Evolutionary conservation across 805 yeast species (phyloP).

Genomic region (Zygosaccharomyces kombuchaensis): DNA sequence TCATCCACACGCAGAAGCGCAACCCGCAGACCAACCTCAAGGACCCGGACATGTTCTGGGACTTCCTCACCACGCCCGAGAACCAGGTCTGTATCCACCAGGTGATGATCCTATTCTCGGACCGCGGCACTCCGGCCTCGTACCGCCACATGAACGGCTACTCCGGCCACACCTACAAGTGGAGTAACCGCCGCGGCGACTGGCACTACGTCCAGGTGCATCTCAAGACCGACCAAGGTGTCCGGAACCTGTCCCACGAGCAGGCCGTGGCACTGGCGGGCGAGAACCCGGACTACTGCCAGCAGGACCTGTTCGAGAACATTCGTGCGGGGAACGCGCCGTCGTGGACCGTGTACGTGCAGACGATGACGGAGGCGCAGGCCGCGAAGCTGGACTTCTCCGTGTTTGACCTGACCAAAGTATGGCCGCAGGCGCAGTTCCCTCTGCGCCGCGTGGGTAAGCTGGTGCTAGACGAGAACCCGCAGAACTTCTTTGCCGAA

Average conservation of each 20-base stretch:
- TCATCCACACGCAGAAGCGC: conserved; percentile 68
- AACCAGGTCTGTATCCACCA: conserved; percentile 80
- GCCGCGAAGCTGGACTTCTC: conserved; percentile 73
- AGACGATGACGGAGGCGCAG: conserved; percentile 80
- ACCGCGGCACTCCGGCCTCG: conserved; percentile 57
- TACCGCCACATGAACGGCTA: conserved; percentile 60
- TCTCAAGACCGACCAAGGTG: conserved; percentile 50
- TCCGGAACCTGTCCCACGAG: conserved; percentile 51
- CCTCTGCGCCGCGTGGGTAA: conserved; percentile 86
- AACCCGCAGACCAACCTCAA: conserved; percentile 68
- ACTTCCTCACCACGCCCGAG: conserved; percentile 54
- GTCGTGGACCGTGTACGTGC: conserved; percentile 80
- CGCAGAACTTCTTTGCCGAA: conserved; percentile 82
- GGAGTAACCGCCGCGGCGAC: conserved; percentile 51
- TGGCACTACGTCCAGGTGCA: conserved; percentile 58
- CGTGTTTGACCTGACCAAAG: conserved; percentile 85
- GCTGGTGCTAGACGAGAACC: conserved; percentile 74
- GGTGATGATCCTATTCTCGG: conserved; percentile 55
- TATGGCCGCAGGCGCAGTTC: conserved; percentile 85
- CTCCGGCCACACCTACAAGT: conserved; percentile 64
- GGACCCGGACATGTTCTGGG: conserved; percentile 84
- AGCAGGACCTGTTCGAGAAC: conserved; percentile 71
- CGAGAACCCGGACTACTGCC: conserved; percentile 76
- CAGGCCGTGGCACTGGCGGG: conserved; percentile 68
- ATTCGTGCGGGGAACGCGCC: conserved; percentile 77